Evolutionary conservation across 1,284 basidiomycete genomes (phyloP).

Genomic region (Erythrobasidium hasegawianum): DNA sequence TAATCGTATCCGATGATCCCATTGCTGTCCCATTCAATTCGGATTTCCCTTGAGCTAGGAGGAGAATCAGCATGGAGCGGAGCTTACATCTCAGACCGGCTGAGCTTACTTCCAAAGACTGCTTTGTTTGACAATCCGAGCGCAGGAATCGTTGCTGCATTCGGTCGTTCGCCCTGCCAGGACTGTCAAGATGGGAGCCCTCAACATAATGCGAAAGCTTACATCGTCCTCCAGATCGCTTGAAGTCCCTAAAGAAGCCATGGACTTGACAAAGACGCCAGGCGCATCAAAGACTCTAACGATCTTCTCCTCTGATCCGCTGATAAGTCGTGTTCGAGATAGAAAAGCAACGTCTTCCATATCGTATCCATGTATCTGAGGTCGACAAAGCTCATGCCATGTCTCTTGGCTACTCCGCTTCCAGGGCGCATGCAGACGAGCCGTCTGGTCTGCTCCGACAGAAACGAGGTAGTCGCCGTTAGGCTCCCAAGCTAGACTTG

Average conservation of each 20-base stretch:
- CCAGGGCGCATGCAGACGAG: slow-evolving; percentile 69
- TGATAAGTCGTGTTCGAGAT: slow-evolving; percentile 69
- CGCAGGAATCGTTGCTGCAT: slow-evolving; percentile 69
- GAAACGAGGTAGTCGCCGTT: slow-evolving; percentile 77
- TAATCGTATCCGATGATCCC: slow-evolving; percentile 36
- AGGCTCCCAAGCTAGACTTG: slow-evolving; percentile 77
- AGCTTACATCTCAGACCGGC: background rate
- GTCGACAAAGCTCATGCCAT: slow-evolving; percentile 85
- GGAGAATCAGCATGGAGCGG: background rate
- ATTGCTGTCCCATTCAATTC: slow-evolving; percentile 30
- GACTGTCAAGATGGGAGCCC: background rate
- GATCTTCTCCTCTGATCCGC: slow-evolving; percentile 89
- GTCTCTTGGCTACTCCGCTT: slow-evolving; percentile 40
- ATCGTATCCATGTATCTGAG: slow-evolving; percentile 93
- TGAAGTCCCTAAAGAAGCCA: slow-evolving; percentile 52
- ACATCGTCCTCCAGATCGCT: slow-evolving; percentile 50
- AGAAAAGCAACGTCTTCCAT: slow-evolving; percentile 75
- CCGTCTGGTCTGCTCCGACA: slow-evolving; percentile 76
- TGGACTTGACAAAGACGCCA: slow-evolving; percentile 64
- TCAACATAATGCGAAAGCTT: slow-evolving; percentile 30
- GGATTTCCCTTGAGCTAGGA: slow-evolving; percentile 31
- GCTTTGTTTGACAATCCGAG: slow-evolving; percentile 70
- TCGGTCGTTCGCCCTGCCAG: slow-evolving; percentile 52
- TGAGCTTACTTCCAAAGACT: slow-evolving; percentile 27
- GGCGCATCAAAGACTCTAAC: slow-evolving; percentile 85